Percentiles rank a stretch among this genome's conserved stretches.
Evolutionary conservation across 2,329 filamentous ascomycete genomes (phyloP).

Genomic region (Epichloe sylvatica): DNA sequence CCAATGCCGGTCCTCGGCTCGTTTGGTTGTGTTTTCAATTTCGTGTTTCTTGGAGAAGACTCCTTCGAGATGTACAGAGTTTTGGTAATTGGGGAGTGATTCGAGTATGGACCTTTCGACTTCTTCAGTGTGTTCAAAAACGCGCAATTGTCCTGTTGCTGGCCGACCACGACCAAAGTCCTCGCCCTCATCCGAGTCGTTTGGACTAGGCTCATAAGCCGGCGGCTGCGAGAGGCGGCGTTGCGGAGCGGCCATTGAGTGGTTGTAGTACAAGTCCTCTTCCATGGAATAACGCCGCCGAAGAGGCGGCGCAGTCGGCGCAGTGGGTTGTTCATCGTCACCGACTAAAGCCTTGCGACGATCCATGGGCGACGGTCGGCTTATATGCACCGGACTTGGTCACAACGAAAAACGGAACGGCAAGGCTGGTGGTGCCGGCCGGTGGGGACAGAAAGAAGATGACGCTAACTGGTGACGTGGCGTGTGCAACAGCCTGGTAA

Average conservation of each 20-base stretch:
- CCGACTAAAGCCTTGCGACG: constrained; percentile 15
- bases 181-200: constrained; percentile 4
- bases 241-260: constrained; percentile 32
- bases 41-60: constrained; percentile 52
- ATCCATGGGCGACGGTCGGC: constrained; percentile 19
- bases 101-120: constrained; percentile 25
- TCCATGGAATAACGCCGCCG: constrained; percentile 39
- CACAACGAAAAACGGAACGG: constrained; percentile 4
- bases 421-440: neutral
- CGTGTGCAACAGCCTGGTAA: neutral
- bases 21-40: constrained; percentile 48
- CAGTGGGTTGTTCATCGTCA: constrained; percentile 20
- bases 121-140: constrained; percentile 13
- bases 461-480: constrained; percentile 1
- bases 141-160: constrained; percentile 8
- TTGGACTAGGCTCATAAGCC: constrained; percentile 24
- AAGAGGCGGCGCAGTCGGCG: constrained; percentile 11
- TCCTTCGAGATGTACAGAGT: constrained; percentile 39
- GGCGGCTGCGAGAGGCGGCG: constrained; percentile 34
- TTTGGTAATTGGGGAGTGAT: constrained; percentile 40
- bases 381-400: constrained; percentile 8
- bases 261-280: constrained; percentile 39
- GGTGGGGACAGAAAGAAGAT: neutral
- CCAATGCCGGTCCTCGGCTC: constrained; percentile 51
- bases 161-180: neutral